phyloP scores from a whole-genome alignment of 352 stramenopile species.

The Halophytophthora polymorphica region DNA sequence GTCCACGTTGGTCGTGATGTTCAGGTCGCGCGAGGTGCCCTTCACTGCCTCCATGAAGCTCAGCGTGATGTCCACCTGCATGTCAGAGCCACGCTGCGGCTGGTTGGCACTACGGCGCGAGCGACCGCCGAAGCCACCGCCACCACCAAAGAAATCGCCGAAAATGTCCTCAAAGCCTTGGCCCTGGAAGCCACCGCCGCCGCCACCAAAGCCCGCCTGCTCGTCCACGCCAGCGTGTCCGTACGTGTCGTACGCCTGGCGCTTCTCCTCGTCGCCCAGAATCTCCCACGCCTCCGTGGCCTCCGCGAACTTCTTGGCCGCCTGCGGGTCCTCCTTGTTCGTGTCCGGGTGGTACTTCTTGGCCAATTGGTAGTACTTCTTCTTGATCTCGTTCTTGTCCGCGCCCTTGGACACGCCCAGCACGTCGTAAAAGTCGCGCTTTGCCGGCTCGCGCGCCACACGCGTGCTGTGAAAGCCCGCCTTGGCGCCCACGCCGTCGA shows the following conservation, averaged over 20 bases:
- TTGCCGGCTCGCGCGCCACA: conserved; percentile 40
- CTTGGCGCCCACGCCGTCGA: background rate
- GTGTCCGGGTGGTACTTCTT: conserved; percentile 98
- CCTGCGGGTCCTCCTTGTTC: conserved; percentile 92
- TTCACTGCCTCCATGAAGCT: conserved; percentile 96
- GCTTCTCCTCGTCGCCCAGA: conserved; percentile 91
- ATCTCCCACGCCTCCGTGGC: conserved; percentile 93
- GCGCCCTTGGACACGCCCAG: conserved; percentile 88
- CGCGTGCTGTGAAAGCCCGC: conserved; percentile 68
- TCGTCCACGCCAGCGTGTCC: conserved; percentile 94
- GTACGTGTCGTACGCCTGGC: conserved; percentile 93
- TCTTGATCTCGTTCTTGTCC: conserved; percentile 96
- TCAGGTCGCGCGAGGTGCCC: conserved; percentile 87
- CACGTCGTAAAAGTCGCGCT: conserved; percentile 97
- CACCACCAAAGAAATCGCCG: conserved; percentile 78
- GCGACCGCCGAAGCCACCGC: conserved; percentile 59
- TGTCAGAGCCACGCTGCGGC: conserved; percentile 88
- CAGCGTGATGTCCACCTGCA: conserved; percentile 93
- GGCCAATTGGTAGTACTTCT: conserved; percentile 96
- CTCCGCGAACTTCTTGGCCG: conserved; percentile 92
- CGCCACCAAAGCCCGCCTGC: conserved; percentile 69
- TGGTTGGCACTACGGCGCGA: conserved; percentile 64
- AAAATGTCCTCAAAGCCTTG: conserved; percentile 91
- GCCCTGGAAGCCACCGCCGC: conserved; percentile 54
- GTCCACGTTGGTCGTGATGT: conserved; percentile 72